Evolutionary conservation across 129 eudicot species (phyloP).

Genomic region (Sambucus nigra): DNA sequence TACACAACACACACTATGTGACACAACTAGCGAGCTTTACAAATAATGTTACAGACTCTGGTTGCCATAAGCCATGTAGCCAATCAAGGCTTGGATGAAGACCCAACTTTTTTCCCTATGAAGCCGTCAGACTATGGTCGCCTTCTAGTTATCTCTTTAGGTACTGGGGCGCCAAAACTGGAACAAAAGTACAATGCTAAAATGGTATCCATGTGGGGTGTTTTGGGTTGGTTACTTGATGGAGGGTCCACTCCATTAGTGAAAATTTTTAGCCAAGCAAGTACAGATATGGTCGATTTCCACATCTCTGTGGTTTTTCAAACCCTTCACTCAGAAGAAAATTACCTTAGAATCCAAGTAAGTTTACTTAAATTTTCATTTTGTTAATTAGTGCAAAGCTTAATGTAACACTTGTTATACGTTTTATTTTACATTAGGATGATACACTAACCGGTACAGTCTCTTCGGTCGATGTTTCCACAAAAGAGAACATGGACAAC

Average conservation of each 20-base stretch:
- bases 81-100: conserved; percentile 34
- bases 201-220: conserved; percentile 47
- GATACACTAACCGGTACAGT: conserved; percentile 28
- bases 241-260: conserved; percentile 48
- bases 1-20: no score
- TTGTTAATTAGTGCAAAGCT: no score
- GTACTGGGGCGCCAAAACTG: conserved; percentile 35
- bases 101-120: conserved; percentile 16
- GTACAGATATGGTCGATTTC: conserved; percentile 67
- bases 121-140: conserved; percentile 28
- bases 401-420: no score
- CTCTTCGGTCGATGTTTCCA: conserved; percentile 33
- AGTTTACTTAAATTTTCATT: neutral
- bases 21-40: no score
- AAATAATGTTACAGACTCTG: conserved; percentile 33
- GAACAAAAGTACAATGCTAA: conserved; percentile 38
- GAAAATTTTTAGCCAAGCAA: conserved; percentile 37
- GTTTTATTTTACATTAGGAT: no score
- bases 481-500: conserved; percentile 26
- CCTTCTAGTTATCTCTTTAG: conserved; percentile 53
- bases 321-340: conserved; percentile 31
- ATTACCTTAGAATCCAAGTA: conserved; percentile 68
- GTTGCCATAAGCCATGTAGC: conserved; percentile 48
- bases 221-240: conserved; percentile 45
- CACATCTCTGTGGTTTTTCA: conserved; percentile 58